Percentiles rank a stretch among this genome's conserved stretches.
Conservation (phyloP, 2,329 filamentous ascomycete species). For the Pestalotiopsis sp. region DNA sequence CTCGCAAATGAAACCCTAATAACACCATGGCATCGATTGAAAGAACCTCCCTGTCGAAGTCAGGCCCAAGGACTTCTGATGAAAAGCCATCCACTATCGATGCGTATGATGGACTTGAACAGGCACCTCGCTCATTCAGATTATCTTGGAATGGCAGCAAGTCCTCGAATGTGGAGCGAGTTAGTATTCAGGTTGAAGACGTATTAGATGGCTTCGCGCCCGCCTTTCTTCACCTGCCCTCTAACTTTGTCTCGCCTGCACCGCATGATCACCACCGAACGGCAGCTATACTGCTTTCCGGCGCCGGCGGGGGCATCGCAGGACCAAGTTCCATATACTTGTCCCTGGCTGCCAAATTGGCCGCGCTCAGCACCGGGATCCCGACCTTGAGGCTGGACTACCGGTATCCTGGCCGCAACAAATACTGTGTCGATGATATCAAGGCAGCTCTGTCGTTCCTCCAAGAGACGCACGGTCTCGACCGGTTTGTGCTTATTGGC, state of each 20-base stretch:
- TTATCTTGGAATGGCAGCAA: not conserved
- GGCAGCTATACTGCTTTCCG: conserved; percentile 2
- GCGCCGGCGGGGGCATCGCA: conserved; percentile 21
- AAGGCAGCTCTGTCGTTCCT: conserved; percentile 39
- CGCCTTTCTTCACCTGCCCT: conserved; percentile 35
- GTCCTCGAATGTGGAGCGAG: not conserved
- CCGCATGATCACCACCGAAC: conserved; percentile 19
- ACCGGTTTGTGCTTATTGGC: conserved; percentile 41
- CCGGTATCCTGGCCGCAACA: conserved; percentile 21
- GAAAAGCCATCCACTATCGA: not conserved
- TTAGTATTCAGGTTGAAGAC: not conserved
- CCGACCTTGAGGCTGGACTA: conserved; percentile 45
- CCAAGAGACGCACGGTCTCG: conserved; percentile 28
- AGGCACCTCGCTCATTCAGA: not conserved
- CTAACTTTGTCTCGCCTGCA: conserved; percentile 34
- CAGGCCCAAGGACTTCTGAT: not conserved
- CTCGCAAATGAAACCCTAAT: not conserved
- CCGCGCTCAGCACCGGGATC: conserved; percentile 34
- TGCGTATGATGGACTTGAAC: not conserved
- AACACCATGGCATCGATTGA: not conserved
- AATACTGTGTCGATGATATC: conserved; percentile 39
- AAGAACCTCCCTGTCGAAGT: not conserved
- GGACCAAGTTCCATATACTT: conserved; percentile 43
- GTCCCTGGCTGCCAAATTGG: conserved; percentile 41
- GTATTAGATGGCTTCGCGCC: conserved; percentile 22